These are phyloP conservation scores for Fusarium sp. DNA, from an alignment of 2,329 filamentous ascomycete genomes.

Conservation along the genomic window DNA sequence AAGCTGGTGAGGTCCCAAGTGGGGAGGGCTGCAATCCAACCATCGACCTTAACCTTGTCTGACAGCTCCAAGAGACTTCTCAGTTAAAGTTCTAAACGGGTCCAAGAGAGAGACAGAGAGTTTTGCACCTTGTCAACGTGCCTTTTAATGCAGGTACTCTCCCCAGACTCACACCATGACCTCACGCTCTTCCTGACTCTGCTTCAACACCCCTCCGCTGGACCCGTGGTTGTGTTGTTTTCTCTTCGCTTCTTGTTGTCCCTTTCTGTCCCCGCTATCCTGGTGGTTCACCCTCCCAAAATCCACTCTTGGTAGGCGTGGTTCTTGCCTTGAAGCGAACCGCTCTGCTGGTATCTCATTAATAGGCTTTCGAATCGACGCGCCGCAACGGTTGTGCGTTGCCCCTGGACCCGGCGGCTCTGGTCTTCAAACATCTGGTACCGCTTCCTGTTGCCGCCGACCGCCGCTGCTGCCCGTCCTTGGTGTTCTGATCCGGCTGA, in stretches of 20 bases:
- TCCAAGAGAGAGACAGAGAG: constrained; percentile 25
- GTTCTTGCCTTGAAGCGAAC: constrained; percentile 49
- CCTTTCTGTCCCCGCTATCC: constrained; percentile 47
- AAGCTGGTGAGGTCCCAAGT: constrained; percentile 39
- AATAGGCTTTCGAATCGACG: constrained; percentile 42
- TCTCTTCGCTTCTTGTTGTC: constrained; percentile 47
- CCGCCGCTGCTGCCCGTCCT: constrained; percentile 20
- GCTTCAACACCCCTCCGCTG: constrained; percentile 47
- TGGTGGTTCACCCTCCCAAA: constrained; percentile 44
- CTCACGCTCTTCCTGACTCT: constrained; percentile 47
- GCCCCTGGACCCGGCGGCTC: constrained; percentile 36
- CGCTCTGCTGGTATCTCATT: constrained; percentile 48
- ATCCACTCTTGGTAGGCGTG: constrained; percentile 46
- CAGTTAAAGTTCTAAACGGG: constrained; percentile 37
- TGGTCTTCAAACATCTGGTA: constrained; percentile 33
- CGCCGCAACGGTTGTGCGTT: constrained; percentile 40
- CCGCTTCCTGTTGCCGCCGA: constrained; percentile 35
- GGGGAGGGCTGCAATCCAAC: constrained; percentile 45
- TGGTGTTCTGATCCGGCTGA: constrained; percentile 42
- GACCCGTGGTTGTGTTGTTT: constrained; percentile 39
- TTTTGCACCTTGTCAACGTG: constrained; percentile 22
- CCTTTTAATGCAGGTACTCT: constrained; percentile 52
- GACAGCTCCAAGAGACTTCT: constrained; percentile 35
- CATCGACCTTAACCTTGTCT: constrained; percentile 36
- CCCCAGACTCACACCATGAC: constrained; percentile 49